Percentiles rank a stretch among this genome's conserved stretches.
phyloP scores from a whole-genome alignment of 805 yeast genomes.

The Yarrowia phangngaensis region DNA sequence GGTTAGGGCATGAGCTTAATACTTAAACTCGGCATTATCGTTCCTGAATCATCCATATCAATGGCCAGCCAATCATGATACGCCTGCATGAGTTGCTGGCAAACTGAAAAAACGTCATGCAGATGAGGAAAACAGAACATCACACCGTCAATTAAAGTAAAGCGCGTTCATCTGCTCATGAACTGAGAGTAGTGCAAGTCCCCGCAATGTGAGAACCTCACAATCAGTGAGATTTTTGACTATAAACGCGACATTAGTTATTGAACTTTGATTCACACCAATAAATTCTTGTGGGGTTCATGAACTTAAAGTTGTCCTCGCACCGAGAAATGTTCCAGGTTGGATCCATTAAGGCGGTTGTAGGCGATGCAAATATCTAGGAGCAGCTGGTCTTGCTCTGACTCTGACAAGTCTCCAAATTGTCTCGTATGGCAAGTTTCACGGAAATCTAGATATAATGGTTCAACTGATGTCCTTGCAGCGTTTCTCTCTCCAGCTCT shows the following conservation, averaged over 20 bases:
- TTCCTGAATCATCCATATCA: neutral
- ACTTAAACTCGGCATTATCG: constrained; percentile 14
- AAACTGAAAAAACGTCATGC: no score
- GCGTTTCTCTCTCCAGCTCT: constrained; percentile 6
- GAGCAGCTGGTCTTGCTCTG: constrained; percentile 14
- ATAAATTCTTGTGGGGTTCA: neutral
- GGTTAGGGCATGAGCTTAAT: no score
- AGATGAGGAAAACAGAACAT: no score
- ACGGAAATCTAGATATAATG: constrained; percentile 16
- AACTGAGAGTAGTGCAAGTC: no score
- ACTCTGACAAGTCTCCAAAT: constrained; percentile 7
- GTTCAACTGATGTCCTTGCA: constrained; percentile 10
- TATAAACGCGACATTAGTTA: no score
- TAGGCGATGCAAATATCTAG: constrained; percentile 15
- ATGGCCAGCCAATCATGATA: no score
- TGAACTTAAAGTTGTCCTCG: constrained; percentile 7
- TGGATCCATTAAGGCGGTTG: constrained; percentile 12
- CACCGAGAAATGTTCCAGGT: neutral
- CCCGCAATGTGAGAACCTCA: no score
- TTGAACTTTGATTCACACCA: constrained; percentile 1
- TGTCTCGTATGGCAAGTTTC: constrained; percentile 23
- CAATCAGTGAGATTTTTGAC: no score
- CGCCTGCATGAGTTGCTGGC: no score
- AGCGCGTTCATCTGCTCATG: no score
- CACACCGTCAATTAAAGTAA: no score